Evolutionary conservation across 192 early-diverging fungal species (phyloP), one percentile per base, ranked within the genome.

Genomic region (Rhizophagus clarus): DNA sequence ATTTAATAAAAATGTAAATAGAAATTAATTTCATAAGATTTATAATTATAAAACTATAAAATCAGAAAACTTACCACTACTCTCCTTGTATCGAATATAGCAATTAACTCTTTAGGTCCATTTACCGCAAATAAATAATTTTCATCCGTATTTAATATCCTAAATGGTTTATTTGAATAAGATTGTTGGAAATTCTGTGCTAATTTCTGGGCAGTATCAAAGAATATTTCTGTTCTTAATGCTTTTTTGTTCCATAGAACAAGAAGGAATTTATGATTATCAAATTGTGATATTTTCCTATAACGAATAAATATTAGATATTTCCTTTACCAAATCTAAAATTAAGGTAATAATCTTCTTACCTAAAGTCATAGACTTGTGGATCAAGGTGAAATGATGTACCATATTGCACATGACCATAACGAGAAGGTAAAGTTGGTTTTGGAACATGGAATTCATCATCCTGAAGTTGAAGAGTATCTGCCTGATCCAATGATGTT

Each of bases 201-300:
- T 24, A 74, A 15, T 5, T 29, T 17, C n/a, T 20, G 20, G 17
- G 20, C 49, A 10, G 73, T 32, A 32, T 74, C 73, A 74, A 32
- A 74, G 22, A 60, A 74, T 1, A 74, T 60, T 61, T 34, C 73
- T 34, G 7, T 22, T 61, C 10, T 29, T 20, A 6, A 8, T 4
- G 17, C 8, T 61, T 26, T 74, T 31, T 51, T 74, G n/a, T 74
- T 61, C 51, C 51, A 74, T 8, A 74, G 20, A 7, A 74, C 51
- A 29, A 74, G 20, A 20, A 73, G 20, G 10, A 60, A 74, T 60
- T 74, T 74, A 24, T 31, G 29, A 31, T 74, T 74, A 20, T n/a
- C 56, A 31, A 74, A 74, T 37, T 74, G 73, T 2, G 28, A 74
- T 32, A 74, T 74, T 56, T 74, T 74, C 14, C 73, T 74, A 34